Conservation (phyloP, 2,329 filamentous ascomycete genomes). For the Fusarium redolens region DNA sequence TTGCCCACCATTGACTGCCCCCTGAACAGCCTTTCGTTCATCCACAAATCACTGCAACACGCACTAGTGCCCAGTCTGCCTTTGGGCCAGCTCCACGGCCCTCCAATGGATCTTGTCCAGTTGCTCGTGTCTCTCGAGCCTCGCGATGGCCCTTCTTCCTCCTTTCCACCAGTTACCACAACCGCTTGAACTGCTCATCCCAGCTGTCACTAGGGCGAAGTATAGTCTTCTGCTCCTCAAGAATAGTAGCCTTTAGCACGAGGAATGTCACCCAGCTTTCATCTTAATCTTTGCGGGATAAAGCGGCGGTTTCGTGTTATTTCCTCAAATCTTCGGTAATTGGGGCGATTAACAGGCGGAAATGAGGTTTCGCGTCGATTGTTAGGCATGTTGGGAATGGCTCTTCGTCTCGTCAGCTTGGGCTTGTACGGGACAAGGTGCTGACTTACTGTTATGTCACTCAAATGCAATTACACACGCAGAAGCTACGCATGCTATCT, state of each 20-base stretch:
- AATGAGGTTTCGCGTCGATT: too few relatives aligned
- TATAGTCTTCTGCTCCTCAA: accelerated
- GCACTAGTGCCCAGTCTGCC: accelerated
- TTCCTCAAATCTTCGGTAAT: too few relatives aligned
- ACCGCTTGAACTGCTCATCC: background rate
- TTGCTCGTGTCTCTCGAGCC: background rate
- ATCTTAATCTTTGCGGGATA: background rate
- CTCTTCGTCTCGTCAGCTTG: accelerated
- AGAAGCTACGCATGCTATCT: accelerated
- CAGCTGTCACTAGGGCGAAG: background rate
- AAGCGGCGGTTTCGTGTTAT: too few relatives aligned
- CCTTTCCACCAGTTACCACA: accelerated
- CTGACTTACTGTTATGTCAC: accelerated
- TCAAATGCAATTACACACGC: too few relatives aligned
- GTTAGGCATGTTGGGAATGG: accelerated
- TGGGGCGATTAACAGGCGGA: too few relatives aligned
- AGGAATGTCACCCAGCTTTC: accelerated
- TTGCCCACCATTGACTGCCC: accelerated
- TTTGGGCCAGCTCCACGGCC: accelerated
- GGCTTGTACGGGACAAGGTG: too few relatives aligned
- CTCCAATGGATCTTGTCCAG: accelerated
- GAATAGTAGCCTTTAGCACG: accelerated
- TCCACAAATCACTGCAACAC: too few relatives aligned
- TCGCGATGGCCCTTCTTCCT: accelerated
- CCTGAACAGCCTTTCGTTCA: accelerated